Evolutionary conservation across 2,329 filamentous ascomycete species (phyloP), one percentile per base, ranked within the genome.

Genomic region (Trichoderma hamatum): DNA sequence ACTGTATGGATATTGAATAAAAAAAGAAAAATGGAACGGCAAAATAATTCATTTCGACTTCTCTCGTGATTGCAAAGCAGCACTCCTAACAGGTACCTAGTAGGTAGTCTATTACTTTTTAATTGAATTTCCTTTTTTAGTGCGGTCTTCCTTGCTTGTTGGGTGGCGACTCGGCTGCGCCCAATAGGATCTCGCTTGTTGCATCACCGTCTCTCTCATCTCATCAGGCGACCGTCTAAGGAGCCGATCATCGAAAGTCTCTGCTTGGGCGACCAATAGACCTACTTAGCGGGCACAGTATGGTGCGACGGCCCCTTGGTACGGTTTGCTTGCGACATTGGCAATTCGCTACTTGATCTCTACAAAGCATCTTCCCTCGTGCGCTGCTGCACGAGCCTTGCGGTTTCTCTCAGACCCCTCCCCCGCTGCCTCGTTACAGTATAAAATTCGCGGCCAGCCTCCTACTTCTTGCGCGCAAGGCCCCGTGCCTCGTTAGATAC

Each of bases 131-230:
- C 5, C 36, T 21, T 54, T 39, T 24, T 64, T 26, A 14, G 21
- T 64, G 21, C 14, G n/a, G 39, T 54, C 61, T 54, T 51, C 13
- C 24, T 26, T 64, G 61, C 61, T 43, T 26, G 21, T 28, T 54
- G 11, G 54, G 62, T 65, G 62, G 62, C 62, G 62, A 56, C 51
- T 39, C 5, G 24, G 34, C 62, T 30, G 21, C 32, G 51, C 26
- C 62, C 62, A 65, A 65, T 65, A 32, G 36, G 34, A 65, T 55
- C 19, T 16, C 32, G 51, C 51, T 52, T 65, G 62, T 56, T 46
- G 62, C 62, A 65, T 65, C 62, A 56, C 62, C n/a, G 34, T 46
- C 51, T 32, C 34, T 28, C 51, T 43, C 60, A 56, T 24, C 51
- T 46, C 19, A 46, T 43, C 34, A 56, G 52, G 51, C 34, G 62